Evolutionary conservation across 129 eudicot genomes (phyloP), one percentile per base, ranked within the genome.

Genomic region (Helichrysum umbraculigerum): DNA sequence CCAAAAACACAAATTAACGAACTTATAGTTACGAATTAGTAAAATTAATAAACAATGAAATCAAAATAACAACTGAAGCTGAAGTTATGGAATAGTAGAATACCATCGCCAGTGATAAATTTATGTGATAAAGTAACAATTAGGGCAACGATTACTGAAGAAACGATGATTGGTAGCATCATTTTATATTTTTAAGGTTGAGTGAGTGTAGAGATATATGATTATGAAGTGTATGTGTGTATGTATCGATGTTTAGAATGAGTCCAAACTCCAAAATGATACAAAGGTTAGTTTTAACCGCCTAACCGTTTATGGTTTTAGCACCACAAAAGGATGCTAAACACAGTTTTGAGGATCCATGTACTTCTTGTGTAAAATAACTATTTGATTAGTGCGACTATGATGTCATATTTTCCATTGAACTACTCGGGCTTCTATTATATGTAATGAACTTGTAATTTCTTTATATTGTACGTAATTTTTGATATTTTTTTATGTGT

Each of bases 71-170:
- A 44, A 17, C 52, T 44, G 52, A 44, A 44, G 52, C 17, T 44
- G 52, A 44, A 44, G 14, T 16, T 44, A 44, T 44, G 4, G 41
- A 44, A n/a, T n/a, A n/a, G n/a, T n/a, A n/a, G n/a, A n/a, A 3
- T 85, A 92, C 97, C 96, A 77, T 92, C 97, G 32, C 87, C 85
- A 7, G 81, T 92, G 39, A 83, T 60, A 54, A 92, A 92, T 61
- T 78, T 87, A 86, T 83, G 76, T 69, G 81, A 59, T 12, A 87
- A 21, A 0, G 74, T 37, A 60, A 60, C 28, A 77, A 80, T 12
- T 0, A 80, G 64, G 50, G 71, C 80, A 72, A 83, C 9, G 29
- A 82, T 70, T 28, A 81, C 30, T 4, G 83, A 58, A 47, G 80
- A 56, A 5, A 81, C 14, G 68, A 85, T 35, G 17, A 88, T 76